These are phyloP conservation scores for Alternaria triticimaculans DNA, from an alignment of 2,329 filamentous ascomycete genomes.

Conservation along the genomic window DNA sequence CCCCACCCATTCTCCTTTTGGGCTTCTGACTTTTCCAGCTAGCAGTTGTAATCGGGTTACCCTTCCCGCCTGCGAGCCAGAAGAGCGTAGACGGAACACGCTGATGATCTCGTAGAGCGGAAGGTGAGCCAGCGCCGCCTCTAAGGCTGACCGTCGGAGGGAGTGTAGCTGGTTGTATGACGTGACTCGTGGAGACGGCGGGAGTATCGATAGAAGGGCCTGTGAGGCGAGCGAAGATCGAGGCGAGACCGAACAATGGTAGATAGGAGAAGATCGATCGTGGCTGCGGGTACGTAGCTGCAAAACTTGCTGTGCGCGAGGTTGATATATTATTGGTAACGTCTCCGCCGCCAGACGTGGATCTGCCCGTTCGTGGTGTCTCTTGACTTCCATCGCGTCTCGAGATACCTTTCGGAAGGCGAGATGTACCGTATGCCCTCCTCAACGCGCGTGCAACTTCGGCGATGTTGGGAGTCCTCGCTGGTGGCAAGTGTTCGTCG, in stretches of 20 bases:
- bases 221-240: neutral
- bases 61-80: slow-evolving; percentile 35
- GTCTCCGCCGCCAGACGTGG: neutral
- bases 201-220: neutral
- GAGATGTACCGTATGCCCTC: neutral
- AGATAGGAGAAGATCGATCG: neutral
- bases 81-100: slow-evolving; percentile 24
- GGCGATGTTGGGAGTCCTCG: neutral
- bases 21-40: slow-evolving; percentile 32
- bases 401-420: neutral
- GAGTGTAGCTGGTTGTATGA: neutral
- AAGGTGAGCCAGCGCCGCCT: slow-evolving; percentile 22
- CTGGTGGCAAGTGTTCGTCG: neutral
- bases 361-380: neutral
- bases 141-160: slow-evolving; percentile 13
- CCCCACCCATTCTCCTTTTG: slow-evolving; percentile 31
- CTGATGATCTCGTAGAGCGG: slow-evolving; percentile 5
- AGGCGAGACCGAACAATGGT: neutral
- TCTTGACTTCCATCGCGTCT: neutral
- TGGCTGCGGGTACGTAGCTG: neutral
- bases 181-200: neutral
- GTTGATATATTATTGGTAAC: neutral
- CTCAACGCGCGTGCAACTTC: neutral
- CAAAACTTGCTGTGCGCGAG: neutral
- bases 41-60: slow-evolving; percentile 13